Base-by-base conservation (phyloP, 2,329 filamentous ascomycete species). In the Fusarium mexicanum region DNA sequence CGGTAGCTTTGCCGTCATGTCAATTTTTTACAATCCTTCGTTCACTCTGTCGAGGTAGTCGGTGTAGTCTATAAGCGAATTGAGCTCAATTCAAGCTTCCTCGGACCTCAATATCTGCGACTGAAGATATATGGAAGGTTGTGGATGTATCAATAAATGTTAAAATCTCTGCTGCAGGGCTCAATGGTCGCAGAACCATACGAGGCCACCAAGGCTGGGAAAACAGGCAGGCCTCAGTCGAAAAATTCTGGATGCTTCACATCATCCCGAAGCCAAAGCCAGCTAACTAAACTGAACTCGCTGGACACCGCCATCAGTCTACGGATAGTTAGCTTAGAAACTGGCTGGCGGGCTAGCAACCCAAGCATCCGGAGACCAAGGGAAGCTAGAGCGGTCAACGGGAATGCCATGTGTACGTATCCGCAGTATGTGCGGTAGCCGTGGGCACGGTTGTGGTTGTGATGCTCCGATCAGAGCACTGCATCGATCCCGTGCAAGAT, bases 371-470 rank as follows among this genome's bases (percentile, higher is more conserved):
- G 76, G 75, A 72, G 76, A 69, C 61, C 66, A 54, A 70, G 60
- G 71, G 64, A 66, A 64, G 60, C 75, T 75, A 73, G 51, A 74
- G 76, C 76, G 76, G 76, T 78, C 76, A 78, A 76, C 76, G 62
- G 69, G 67, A 75, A 65, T 75, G 71, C 74, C 71, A 73, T 74
- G 64, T 67, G 62, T 67, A 67, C 44, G 62, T 67, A 67, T 60
- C 64, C 62, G 65, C 71, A 38, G 44, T 51, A 65, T 68, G 66
- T 58, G 58, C 51, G 51, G 67, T 69, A 69, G 71, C 54, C 63
- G 24, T 64, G 71, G 54, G 63, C 71, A 74, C 67, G 71, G 69
- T 64, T 60, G 60, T 60, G 62, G 37, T 58, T 58, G 40, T 35
- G 57, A 50, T 68, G 58, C 40, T 46, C 40, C 71, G 71, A 68